A percentile compares a stretch with the other conserved stretches of the same genome.
Evolutionary conservation across 495 filamentous ascomycete genomes (phyloP).

Genomic region (Talaromyces borbonicus): DNA sequence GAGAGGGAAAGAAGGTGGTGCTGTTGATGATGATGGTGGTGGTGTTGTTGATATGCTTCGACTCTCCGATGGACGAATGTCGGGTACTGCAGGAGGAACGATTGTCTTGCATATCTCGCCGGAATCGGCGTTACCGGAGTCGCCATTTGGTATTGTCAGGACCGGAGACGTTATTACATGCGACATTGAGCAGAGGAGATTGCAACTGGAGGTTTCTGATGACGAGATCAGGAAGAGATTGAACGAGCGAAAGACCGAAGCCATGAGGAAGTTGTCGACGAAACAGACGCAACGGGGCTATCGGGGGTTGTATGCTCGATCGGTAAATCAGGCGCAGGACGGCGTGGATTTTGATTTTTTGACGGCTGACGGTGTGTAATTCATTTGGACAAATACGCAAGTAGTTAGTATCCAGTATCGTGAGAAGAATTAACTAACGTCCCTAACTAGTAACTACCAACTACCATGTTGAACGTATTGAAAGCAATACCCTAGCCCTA

Average conservation of each 20-base stretch:
- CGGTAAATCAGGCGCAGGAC: slow-evolving; percentile 54
- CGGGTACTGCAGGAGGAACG: slow-evolving; percentile 57
- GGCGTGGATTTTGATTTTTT: slow-evolving; percentile 60
- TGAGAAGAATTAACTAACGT: not conserved
- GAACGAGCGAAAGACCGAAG: slow-evolving; percentile 18
- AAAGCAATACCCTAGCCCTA: slow-evolving; percentile 25
- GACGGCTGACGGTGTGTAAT: slow-evolving; percentile 29
- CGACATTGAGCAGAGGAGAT: slow-evolving; percentile 35
- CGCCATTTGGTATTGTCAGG: slow-evolving; percentile 49
- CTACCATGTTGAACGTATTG: too few species aligned
- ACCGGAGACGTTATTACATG: slow-evolving; percentile 49
- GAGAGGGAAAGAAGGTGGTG: too few species aligned
- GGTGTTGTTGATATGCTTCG: slow-evolving; percentile 58
- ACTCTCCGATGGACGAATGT: slow-evolving; percentile 58
- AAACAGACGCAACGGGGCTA: slow-evolving; percentile 45
- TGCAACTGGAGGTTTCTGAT: slow-evolving; percentile 40
- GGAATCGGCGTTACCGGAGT: slow-evolving; percentile 45
- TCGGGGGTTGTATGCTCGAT: slow-evolving; percentile 52
- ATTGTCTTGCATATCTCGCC: slow-evolving; percentile 59
- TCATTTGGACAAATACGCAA: not conserved
- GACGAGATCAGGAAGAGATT: slow-evolving; percentile 36
- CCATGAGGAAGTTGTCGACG: slow-evolving; percentile 13
- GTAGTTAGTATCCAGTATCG: not conserved
- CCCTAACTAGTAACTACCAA: too few species aligned
- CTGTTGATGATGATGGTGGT: too few species aligned